Conservation (phyloP, 805 yeast species). For the Kuraishia piskuri region DNA sequence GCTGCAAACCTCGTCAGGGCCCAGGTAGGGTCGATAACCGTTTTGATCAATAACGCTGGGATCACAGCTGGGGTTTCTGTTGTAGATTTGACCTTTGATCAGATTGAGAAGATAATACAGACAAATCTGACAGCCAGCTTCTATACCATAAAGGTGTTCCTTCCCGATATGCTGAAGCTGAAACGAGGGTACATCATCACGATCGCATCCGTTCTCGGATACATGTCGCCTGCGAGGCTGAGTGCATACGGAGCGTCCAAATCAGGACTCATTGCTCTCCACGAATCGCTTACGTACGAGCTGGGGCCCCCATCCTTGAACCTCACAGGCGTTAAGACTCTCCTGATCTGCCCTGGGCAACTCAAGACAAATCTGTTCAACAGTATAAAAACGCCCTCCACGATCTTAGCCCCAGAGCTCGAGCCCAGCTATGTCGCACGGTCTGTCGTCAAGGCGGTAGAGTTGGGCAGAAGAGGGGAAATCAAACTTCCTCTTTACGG, state of each 20-base stretch:
- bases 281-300: conserved; percentile 72
- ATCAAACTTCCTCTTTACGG: conserved; percentile 73
- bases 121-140: conserved; percentile 68
- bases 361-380: conserved; percentile 66
- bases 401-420: conserved; percentile 73
- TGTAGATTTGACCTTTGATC: conserved; percentile 42
- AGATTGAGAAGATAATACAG: conserved; percentile 52
- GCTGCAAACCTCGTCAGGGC: conserved; percentile 30
- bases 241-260: conserved; percentile 86
- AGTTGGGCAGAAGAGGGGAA: conserved; percentile 57
- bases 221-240: conserved; percentile 73
- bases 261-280: conserved; percentile 77
- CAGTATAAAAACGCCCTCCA: conserved; percentile 67
- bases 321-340: conserved; percentile 52
- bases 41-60: conserved; percentile 84
- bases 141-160: conserved; percentile 57
- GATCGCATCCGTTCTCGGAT: conserved; percentile 78
- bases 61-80: conserved; percentile 52
- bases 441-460: conserved; percentile 45
- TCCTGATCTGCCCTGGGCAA: conserved; percentile 86
- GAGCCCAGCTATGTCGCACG: conserved; percentile 61
- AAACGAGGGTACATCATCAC: conserved; percentile 73
- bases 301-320: conserved; percentile 42
- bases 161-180: conserved; percentile 59
- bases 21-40: conserved; percentile 52